Percentiles rank a stretch among this genome's conserved stretches.
phyloP scores from a whole-genome alignment of 2,329 filamentous ascomycete genomes.

The Aspergillus thermomutatus region DNA sequence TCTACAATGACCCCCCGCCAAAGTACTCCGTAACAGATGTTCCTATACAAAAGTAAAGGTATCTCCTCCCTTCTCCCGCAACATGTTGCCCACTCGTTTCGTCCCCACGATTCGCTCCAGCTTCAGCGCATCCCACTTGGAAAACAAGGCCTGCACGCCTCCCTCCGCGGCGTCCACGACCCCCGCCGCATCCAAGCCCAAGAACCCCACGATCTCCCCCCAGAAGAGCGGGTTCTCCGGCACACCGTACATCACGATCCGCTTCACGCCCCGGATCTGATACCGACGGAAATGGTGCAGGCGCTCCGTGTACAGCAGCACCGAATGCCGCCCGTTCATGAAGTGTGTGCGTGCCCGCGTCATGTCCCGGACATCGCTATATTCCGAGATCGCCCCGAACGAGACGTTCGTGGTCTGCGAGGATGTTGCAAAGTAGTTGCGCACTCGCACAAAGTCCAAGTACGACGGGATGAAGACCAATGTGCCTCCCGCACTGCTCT shows the following conservation, averaged over 20 bases:
- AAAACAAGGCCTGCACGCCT: conserved; percentile 65
- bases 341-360: conserved; percentile 86
- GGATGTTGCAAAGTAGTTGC: conserved; percentile 84
- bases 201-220: conserved; percentile 40
- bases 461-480: conserved; percentile 90
- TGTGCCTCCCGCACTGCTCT: conserved; percentile 63
- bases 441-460: conserved; percentile 88
- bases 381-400: conserved; percentile 86
- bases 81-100: conserved; percentile 76
- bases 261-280: conserved; percentile 72
- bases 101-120: conserved; percentile 84
- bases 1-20: not conserved
- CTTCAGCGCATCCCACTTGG: conserved; percentile 83
- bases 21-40: too few relatives aligned
- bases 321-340: conserved; percentile 71
- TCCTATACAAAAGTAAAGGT: conserved; percentile 88
- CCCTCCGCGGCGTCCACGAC: conserved; percentile 57
- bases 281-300: conserved; percentile 97
- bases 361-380: conserved; percentile 73
- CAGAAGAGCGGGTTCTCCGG: conserved; percentile 73
- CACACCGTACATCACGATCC: conserved; percentile 83
- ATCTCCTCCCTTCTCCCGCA: conserved; percentile 74
- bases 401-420: conserved; percentile 54
- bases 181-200: conserved; percentile 41
- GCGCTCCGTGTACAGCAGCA: conserved; percentile 88